Conservation (phyloP, 2,329 filamentous ascomycete genomes). For the Epichloe amarillans region DNA sequence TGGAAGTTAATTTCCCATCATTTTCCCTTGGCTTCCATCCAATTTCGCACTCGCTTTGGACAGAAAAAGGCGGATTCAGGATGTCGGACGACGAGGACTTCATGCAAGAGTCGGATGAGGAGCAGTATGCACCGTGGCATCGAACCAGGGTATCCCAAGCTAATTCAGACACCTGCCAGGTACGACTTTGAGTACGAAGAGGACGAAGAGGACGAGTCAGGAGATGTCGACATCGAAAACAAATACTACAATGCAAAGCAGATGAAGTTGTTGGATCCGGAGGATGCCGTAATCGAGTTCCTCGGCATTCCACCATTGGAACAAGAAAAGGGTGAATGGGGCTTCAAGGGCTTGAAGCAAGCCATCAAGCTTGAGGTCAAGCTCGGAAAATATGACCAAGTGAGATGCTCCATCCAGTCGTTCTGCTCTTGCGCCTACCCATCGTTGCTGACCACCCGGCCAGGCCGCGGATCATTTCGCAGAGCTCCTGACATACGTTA, state of each 20-base stretch:
- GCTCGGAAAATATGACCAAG: conserved; percentile 75
- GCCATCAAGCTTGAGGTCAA: conserved; percentile 96
- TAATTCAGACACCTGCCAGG: conserved; percentile 20
- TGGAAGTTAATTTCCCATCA: neutral
- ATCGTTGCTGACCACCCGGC: conserved; percentile 12
- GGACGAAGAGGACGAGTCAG: conserved; percentile 75
- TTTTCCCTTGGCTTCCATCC: neutral
- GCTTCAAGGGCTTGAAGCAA: conserved; percentile 95
- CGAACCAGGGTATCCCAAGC: neutral
- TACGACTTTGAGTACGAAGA: conserved; percentile 98
- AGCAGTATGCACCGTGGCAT: conserved; percentile 21
- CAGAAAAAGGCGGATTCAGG: conserved; percentile 1
- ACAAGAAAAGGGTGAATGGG: conserved; percentile 91
- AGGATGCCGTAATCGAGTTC: conserved; percentile 85
- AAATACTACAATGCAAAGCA: conserved; percentile 99
- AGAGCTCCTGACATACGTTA: conserved; percentile 93
- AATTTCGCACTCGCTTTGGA: too few relatives aligned
- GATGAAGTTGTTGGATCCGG: conserved; percentile 73
- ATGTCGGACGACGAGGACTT: conserved; percentile 41
- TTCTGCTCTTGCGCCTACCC: too few relatives aligned
- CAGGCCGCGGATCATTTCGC: conserved; percentile 86
- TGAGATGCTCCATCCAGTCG: conserved; percentile 18
- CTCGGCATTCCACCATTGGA: conserved; percentile 76
- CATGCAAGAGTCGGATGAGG: conserved; percentile 35
- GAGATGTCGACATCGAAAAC: conserved; percentile 93